These are phyloP conservation scores for Marchantia paleacea DNA, from an alignment of 225 moss, liverwort and hornwort species.

Conservation along the genomic window DNA sequence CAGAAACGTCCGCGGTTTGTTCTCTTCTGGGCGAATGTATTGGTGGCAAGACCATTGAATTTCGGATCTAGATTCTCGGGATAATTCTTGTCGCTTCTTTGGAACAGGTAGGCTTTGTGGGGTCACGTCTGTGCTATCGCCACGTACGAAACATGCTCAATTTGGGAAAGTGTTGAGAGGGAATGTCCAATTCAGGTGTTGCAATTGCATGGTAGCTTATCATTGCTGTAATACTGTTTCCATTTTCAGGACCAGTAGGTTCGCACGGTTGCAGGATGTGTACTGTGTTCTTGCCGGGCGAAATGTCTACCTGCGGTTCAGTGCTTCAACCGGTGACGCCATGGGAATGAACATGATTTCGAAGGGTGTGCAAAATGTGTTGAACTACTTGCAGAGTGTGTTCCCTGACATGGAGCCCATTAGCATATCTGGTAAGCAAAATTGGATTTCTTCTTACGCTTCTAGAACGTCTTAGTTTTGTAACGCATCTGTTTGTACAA, in stretches of 20 bases:
- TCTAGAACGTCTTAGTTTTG: neutral
- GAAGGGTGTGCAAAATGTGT: slow-evolving; percentile 52
- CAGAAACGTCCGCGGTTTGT: neutral
- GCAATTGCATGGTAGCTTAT: neutral
- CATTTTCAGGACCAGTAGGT: slow-evolving; percentile 48
- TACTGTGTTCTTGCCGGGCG: slow-evolving; percentile 47
- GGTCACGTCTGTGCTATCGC: neutral
- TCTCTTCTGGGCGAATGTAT: neutral
- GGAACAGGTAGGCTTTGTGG: neutral
- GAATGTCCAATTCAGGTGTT: neutral
- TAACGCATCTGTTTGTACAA: neutral
- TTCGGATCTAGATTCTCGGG: neutral
- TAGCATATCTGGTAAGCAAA: slow-evolving; percentile 36
- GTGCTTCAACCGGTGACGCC: slow-evolving; percentile 47
- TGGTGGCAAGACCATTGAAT: neutral
- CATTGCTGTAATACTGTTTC: neutral
- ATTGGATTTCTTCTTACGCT: neutral
- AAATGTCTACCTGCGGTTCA: slow-evolving; percentile 44
- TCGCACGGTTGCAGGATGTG: slow-evolving; percentile 50
- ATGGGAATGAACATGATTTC: slow-evolving; percentile 64
- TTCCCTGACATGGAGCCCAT: slow-evolving; percentile 49
- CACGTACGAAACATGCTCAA: neutral
- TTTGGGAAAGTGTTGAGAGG: neutral
- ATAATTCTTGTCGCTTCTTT: neutral
- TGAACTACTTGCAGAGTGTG: slow-evolving; percentile 40